Base-by-base conservation (phyloP, 2,329 filamentous ascomycete species). In the Fonsecaea nubica region DNA sequence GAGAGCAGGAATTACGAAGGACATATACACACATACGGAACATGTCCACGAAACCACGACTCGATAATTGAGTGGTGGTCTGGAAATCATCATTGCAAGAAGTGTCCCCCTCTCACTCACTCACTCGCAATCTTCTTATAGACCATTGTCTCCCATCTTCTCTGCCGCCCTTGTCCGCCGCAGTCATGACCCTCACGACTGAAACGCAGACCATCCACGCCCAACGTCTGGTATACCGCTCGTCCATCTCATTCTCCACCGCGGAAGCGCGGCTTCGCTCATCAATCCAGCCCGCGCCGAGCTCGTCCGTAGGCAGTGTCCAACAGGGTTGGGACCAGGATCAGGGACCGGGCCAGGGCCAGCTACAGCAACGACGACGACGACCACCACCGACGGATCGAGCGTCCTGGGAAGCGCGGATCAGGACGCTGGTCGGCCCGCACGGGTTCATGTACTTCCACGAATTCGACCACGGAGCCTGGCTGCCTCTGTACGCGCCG, bases 391-490 rank as follows among this genome's bases (percentile, higher is more conserved):
- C 57, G 6, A 56, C 42, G 7, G 55, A 68, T 35, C 58, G 52
- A 25, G 48, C 56, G 13, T 59, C 38, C 10, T 62, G 55, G 45
- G 57, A 58, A 33, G 30, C 54, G 3, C 58, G 30, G 50, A 62
- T 67, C 50, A 38, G 45, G 12, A 30, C 53, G 18, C 30, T 57
- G 6, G 15, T 64, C 48, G 67, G 67, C 12, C 58, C 61, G 12
- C 62, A 66, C 32, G 64, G 58, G 0, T 69, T 69, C 55, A 67
- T 65, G 67, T 64, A 69, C 55, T 69, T 69, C 64, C 33, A 56
- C 42, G 67, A 69, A 48, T 66, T 62, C 32, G 53, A 69, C 45
- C 65, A 67, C 42, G 58, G 64, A 1, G n/a, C 21, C 21, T 69
- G 67, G 67, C 58, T 68, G 35, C 53, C 40, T 2, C 21, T 64